phyloP scores from a whole-genome alignment of 176 grass and related monocot genomes.

The Avena eriantha region DNA sequence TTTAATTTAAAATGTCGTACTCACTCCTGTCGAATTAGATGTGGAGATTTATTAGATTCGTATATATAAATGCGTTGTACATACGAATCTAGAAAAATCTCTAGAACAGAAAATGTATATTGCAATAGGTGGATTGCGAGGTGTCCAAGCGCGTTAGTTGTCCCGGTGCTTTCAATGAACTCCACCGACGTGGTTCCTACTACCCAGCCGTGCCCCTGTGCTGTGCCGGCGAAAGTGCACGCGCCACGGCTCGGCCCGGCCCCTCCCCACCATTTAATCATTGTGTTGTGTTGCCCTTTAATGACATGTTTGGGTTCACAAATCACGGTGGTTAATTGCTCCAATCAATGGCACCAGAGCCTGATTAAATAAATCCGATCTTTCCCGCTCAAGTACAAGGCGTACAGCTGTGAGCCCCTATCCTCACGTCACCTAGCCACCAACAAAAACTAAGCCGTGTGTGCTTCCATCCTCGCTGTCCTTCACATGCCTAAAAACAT shows the following conservation, averaged over 20 bases:
- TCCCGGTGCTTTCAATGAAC: not conserved
- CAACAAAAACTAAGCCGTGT: not conserved
- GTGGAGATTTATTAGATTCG: no score
- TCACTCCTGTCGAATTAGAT: no score
- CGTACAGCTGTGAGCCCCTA: conserved; percentile 16
- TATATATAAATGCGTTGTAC: no score
- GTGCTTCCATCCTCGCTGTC: conserved; percentile 18
- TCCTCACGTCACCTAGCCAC: conserved; percentile 16
- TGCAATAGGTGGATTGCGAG: no score
- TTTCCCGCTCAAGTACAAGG: conserved; percentile 24
- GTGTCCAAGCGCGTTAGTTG: no score
- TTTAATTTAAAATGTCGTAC: no score
- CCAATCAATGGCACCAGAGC: not conserved
- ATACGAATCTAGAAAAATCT: no score
- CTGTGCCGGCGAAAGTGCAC: conserved; percentile 14
- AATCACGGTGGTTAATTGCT: conserved; percentile 12
- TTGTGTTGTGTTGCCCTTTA: conserved; percentile 29
- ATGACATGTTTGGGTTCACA: not conserved
- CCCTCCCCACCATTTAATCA: not conserved
- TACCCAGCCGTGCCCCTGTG: not conserved
- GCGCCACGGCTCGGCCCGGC: not conserved
- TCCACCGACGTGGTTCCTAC: not conserved
- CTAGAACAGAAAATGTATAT: no score
- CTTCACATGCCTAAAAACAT: conserved; percentile 23
- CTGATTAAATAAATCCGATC: conserved; percentile 7